Evolutionary conservation across 1,284 basidiomycete species (phyloP).

Genomic region (Pseudozyma thailandica): DNA sequence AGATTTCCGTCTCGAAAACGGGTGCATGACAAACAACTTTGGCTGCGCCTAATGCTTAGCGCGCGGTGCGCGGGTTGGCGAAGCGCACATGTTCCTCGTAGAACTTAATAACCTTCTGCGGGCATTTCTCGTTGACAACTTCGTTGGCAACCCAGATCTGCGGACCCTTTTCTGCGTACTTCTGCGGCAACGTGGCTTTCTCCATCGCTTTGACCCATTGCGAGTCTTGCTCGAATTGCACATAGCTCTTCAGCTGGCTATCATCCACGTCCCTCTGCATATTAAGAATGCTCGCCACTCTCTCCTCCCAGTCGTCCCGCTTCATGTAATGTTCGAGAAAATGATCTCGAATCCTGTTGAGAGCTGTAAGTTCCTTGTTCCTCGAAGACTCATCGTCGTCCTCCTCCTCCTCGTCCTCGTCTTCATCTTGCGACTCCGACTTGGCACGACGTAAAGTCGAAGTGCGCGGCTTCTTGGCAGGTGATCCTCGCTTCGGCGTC

Average conservation of each 20-base stretch:
- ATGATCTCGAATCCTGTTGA: conserved; percentile 16
- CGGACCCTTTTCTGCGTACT: conserved; percentile 9
- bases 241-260: conserved; percentile 25
- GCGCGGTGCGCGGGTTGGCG: conserved; percentile 16
- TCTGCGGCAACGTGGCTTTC: conserved; percentile 3
- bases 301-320: conserved; percentile 31
- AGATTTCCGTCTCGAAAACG: too few relatives aligned
- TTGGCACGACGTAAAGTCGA: conserved; percentile 8
- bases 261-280: conserved; percentile 37
- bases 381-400: conserved; percentile 4
- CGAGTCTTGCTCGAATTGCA: conserved; percentile 19
- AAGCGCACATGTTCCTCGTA: conserved; percentile 49
- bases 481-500: conserved; percentile 3
- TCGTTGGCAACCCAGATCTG: conserved; percentile 39
- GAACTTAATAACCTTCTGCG: conserved; percentile 51
- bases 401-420: conserved; percentile 1
- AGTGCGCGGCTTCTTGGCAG: conserved; percentile 15
- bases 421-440: conserved; percentile 6
- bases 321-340: conserved; percentile 28
- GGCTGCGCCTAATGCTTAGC: not conserved
- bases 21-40: too few relatives aligned
- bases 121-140: conserved; percentile 37
- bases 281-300: conserved; percentile 28
- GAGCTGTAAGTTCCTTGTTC: conserved; percentile 3
- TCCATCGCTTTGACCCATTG: conserved; percentile 16